Percentiles rank a stretch among this genome's conserved stretches.
Evolutionary conservation across 805 yeast genomes (phyloP).

Genomic region (Zygoascus flipseniorum): DNA sequence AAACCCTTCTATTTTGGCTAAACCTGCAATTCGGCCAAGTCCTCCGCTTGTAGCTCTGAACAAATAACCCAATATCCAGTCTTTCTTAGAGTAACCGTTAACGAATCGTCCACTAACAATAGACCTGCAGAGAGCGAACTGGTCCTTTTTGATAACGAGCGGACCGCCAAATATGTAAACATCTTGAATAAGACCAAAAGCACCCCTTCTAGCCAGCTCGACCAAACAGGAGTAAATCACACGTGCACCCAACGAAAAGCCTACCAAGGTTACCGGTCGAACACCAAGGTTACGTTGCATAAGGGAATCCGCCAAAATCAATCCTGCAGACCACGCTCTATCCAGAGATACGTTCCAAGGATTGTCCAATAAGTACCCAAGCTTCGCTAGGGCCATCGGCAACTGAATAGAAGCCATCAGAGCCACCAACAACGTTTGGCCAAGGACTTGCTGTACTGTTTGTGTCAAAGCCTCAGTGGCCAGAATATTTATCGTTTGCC

Average conservation of each 20-base stretch:
- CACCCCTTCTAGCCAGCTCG: conserved; percentile 78
- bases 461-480: conserved; percentile 92
- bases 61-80: conserved; percentile 92
- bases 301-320: conserved; percentile 82
- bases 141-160: conserved; percentile 67
- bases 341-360: conserved; percentile 98
- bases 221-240: conserved; percentile 82
- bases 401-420: conserved; percentile 88
- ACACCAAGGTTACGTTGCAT: conserved; percentile 83
- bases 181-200: conserved; percentile 80
- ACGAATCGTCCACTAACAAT: conserved; percentile 85
- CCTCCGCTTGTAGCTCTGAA: conserved; percentile 97
- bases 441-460: conserved; percentile 90
- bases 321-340: conserved; percentile 95
- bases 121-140: conserved; percentile 66
- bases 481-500: conserved; percentile 87
- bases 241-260: conserved; percentile 90
- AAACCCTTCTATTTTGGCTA: conserved; percentile 54
- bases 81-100: conserved; percentile 84
- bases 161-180: conserved; percentile 88
- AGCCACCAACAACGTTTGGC: conserved; percentile 81
- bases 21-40: conserved; percentile 80
- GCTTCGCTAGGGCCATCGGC: conserved; percentile 84
- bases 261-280: conserved; percentile 85
- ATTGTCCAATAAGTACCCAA: conserved; percentile 83